phyloP scores from a whole-genome alignment of 768 basidiomycete species.

The Termitomyces bulborhizus region DNA sequence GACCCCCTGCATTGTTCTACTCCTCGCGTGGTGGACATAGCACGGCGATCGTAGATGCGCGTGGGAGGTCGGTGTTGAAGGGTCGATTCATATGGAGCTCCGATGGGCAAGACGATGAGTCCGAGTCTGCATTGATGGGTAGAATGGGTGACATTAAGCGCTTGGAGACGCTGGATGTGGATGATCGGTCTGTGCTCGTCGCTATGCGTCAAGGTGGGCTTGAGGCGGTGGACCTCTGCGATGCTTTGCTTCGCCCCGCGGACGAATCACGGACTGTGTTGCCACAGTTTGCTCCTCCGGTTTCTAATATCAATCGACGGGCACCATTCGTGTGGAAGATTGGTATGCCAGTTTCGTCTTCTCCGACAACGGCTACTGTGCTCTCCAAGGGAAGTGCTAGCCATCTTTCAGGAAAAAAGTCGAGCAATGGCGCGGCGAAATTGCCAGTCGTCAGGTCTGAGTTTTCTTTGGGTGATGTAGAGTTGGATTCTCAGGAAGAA shows the following conservation, averaged over 20 bases:
- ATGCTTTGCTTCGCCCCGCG: conserved; percentile 73
- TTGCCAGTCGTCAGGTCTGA: conserved; percentile 45
- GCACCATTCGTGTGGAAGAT: conserved; percentile 80
- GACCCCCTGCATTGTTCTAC: conserved; percentile 82
- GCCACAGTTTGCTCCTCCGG: conserved; percentile 64
- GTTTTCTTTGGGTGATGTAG: conserved; percentile 43
- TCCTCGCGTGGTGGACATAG: conserved; percentile 89
- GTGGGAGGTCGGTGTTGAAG: conserved; percentile 79
- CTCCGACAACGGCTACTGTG: conserved; percentile 30
- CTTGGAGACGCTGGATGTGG: conserved; percentile 75
- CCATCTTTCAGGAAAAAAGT: conserved; percentile 41
- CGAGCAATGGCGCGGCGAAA: conserved; percentile 39
- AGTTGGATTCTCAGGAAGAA: conserved; percentile 55
- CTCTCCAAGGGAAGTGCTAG: conserved; percentile 33
- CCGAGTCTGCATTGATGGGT: conserved; percentile 24
- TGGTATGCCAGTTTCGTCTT: conserved; percentile 56
- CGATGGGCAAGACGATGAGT: conserved; percentile 49
- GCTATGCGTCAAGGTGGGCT: conserved; percentile 85
- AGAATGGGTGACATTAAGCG: conserved; percentile 81
- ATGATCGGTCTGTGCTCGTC: conserved; percentile 70
- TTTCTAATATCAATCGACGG: conserved; percentile 59
- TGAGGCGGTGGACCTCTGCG: conserved; percentile 74
- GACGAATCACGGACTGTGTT: conserved; percentile 69
- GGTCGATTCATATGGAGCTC: conserved; percentile 75
- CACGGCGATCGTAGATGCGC: conserved; percentile 81